These are phyloP conservation scores for Epichloe bromicola DNA, from an alignment of 2,329 filamentous ascomycete species.

Conservation along the genomic window DNA sequence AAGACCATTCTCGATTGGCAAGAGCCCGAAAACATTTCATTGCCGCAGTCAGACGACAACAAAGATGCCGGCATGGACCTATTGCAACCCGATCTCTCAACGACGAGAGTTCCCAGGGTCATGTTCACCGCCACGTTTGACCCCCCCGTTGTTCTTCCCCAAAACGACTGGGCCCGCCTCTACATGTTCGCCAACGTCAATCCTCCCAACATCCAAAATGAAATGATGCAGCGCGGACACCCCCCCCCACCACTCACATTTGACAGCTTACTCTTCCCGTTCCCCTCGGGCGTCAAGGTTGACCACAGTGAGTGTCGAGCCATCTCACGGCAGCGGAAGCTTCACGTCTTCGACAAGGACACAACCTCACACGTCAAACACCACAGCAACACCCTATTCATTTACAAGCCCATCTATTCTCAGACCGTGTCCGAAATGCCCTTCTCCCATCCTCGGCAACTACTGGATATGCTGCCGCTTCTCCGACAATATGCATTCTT, in stretches of 20 bases:
- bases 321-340: conserved; percentile 34
- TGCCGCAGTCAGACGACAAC: conserved; percentile 33
- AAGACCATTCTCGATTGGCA: conserved; percentile 52
- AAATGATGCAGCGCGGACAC: conserved; percentile 17
- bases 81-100: conserved; percentile 31
- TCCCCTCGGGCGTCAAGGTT: conserved; percentile 32
- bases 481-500: conserved; percentile 66
- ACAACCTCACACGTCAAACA: conserved; percentile 18
- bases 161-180: conserved; percentile 48
- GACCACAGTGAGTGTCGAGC: conserved; percentile 46
- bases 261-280: conserved; percentile 45
- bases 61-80: conserved; percentile 40
- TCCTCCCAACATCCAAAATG: conserved; percentile 23
- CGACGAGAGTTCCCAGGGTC: conserved; percentile 51
- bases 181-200: conserved; percentile 41
- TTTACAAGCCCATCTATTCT: conserved; percentile 62
- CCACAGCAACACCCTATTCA: conserved; percentile 50
- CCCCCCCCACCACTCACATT: conserved; percentile 31
- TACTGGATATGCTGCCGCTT: conserved; percentile 59
- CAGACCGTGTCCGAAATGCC: conserved; percentile 54
- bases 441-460: conserved; percentile 66
- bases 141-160: conserved; percentile 55
- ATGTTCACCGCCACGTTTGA: conserved; percentile 64
- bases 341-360: conserved; percentile 28
- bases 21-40: conserved; percentile 53